Evolutionary conservation across 768 basidiomycete genomes (phyloP), one percentile per base, ranked within the genome.

Genomic region (Amyloporia xantha): DNA sequence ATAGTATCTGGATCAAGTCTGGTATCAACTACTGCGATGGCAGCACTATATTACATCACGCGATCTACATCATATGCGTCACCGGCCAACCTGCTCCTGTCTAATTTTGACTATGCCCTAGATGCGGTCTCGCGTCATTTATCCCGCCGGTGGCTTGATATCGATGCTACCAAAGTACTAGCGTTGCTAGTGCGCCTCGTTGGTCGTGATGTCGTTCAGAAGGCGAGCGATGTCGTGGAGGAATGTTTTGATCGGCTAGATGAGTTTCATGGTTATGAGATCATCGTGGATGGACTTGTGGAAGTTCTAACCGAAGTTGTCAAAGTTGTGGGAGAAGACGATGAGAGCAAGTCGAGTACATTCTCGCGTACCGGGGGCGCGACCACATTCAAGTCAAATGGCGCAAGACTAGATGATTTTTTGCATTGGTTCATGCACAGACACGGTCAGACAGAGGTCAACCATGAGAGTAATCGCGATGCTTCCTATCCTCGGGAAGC

Each of bases 211-310:
- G 82, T 98, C 26, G 90, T 98, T 0, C 82, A 88, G 40, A 82
- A 83, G 56, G 93, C 96, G 6, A 83, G 86, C 12, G 96, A 97
- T 63, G 83, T 98, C 9, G 92, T 98, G 9, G 95, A 96, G 65
- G 94, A 96, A 64, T 94, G 95, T 52, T 98, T 98, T 57, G 95
- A 97, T 65, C 82, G 93, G 24, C 72, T 98, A 17, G 96, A 98
- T 59, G 92, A 96, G 54, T 98, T 81, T 62, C 95, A 98, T 64
- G 95, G 93, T 12, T 97, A 99, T 66, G 81, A 82, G 19, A 62
- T 83, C 23, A 68, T 98, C 19, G 89, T 94, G 1, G 88, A 92
- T 53, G 88, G 91, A 0, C 72, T 99, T 2, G 72, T 97, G 21
- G 89, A 89, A 40, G 94, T 96, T 6, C 66, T 99, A 39, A 78